Evolutionary conservation across 306 rosid genomes (phyloP), one percentile per base, ranked within the genome.

Genomic region (Datisca glomerata): DNA sequence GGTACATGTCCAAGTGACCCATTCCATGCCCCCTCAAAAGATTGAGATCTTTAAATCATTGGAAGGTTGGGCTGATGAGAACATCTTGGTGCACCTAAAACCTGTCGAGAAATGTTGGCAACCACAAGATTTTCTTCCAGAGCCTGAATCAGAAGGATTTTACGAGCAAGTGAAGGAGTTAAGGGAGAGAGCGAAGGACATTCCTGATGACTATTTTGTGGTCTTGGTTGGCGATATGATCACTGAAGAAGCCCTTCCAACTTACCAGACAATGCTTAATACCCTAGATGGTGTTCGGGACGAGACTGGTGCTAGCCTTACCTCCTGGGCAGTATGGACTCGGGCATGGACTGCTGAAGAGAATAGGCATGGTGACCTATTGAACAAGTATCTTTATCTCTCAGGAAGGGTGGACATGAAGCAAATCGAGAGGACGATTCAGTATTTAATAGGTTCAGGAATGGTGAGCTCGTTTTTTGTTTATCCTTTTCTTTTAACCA

Each of bases 291-390:
- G 80, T 12, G 80, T 64, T 36, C 69, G 66, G 33, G 80, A 73
- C 45, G 80, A 73, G 60, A 68, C 75, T 1, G 80, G 80, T 28
- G 75, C 72, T 14, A 73, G 75, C 63, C 72, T 21, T 13, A 47
- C 69, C 34, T 56, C 75, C 7, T 68, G 80, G 80, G 80, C 72
- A 12, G 40, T 39, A 33, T 73, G 80, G 80, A 73, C 65, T 11
- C 55, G 72, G 47, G 75, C 75, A 5, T 73, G 75, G 75, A 68
- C 80, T 41, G 80, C 80, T 8, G 80, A 73, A 63, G 80, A 73
- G 66, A 73, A 68, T 48, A 59, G 75, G 56, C 80, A 73, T 29
- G 80, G 75, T 2, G 75, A 68, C 68, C 72, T 68, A 27, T 61
- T 73, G 24, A 73, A 73, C 61, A 73, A 60, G 53, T 73, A 73